phyloP scores from a whole-genome alignment of 768 basidiomycete species.

The Russula compacta region DNA sequence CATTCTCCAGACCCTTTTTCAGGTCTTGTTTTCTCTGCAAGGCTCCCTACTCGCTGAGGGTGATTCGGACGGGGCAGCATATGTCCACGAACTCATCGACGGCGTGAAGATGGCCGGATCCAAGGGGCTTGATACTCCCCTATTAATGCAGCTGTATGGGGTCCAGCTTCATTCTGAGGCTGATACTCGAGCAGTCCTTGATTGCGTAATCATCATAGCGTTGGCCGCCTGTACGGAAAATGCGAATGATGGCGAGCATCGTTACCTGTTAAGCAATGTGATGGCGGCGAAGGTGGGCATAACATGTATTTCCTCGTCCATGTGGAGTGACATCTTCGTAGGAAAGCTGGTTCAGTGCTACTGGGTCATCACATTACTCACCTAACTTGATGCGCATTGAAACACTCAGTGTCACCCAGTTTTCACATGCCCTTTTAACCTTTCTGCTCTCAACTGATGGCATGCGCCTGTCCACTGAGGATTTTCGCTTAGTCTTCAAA shows the following conservation, averaged over 20 bases:
- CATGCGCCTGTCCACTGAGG: constrained; percentile 10
- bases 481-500: constrained; percentile 29
- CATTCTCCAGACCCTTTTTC: constrained; percentile 43
- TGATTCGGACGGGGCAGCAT: constrained; percentile 27
- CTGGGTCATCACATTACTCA: constrained; percentile 27
- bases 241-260: constrained; percentile 27
- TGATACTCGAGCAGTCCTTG: constrained; percentile 28
- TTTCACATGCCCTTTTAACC: constrained; percentile 28
- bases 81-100: constrained; percentile 36
- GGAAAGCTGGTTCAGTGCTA: constrained; percentile 13
- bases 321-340: neutral
- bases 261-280: neutral
- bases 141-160: constrained; percentile 45
- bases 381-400: constrained; percentile 40
- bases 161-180: constrained; percentile 22
- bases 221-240: constrained; percentile 40
- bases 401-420: constrained; percentile 37
- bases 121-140: constrained; percentile 38
- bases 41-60: constrained; percentile 28
- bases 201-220: constrained; percentile 37
- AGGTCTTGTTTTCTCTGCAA: constrained; percentile 43
- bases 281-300: neutral
- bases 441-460: constrained; percentile 25
- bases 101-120: constrained; percentile 39
- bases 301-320: neutral